Percentiles rank a stretch among this genome's conserved stretches.
Evolutionary conservation across 2,329 filamentous ascomycete species (phyloP).

Genomic region (Ascochyta rabiei): DNA sequence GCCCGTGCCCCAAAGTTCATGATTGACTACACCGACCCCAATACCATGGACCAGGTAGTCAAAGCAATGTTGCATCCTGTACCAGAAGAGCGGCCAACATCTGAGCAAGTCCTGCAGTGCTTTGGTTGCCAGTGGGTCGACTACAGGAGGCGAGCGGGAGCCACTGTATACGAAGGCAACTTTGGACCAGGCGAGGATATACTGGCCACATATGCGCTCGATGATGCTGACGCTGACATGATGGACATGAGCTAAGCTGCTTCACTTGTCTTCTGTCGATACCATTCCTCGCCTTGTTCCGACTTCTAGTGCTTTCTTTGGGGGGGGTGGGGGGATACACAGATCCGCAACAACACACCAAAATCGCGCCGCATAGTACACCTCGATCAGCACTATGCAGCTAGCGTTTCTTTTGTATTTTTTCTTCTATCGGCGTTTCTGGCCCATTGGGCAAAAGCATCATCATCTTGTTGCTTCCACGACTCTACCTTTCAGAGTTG

Average conservation of each 20-base stretch:
- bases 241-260: constrained; percentile 56
- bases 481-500: constrained; percentile 8
- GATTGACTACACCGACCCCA: constrained; percentile 72
- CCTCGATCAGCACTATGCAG: constrained; percentile 11
- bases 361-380: constrained; percentile 12
- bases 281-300: background rate
- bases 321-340: too few species aligned
- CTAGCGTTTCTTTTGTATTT: constrained; percentile 11
- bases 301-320: constrained; percentile 1
- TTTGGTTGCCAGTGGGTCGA: constrained; percentile 82
- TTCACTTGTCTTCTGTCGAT: background rate
- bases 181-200: constrained; percentile 82
- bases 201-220: constrained; percentile 50
- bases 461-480: constrained; percentile 20
- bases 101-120: constrained; percentile 73
- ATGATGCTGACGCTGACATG: constrained; percentile 54
- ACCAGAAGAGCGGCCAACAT: constrained; percentile 73
- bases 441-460: constrained; percentile 17
- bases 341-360: constrained; percentile 9
- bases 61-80: constrained; percentile 85
- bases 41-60: constrained; percentile 83
- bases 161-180: constrained; percentile 95
- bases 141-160: constrained; percentile 77
- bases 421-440: constrained; percentile 25
- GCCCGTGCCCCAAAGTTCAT: constrained; percentile 83